Base-by-base conservation (phyloP, 1,139 yeast genomes). In the Sugiyamaella grinbergsii region DNA sequence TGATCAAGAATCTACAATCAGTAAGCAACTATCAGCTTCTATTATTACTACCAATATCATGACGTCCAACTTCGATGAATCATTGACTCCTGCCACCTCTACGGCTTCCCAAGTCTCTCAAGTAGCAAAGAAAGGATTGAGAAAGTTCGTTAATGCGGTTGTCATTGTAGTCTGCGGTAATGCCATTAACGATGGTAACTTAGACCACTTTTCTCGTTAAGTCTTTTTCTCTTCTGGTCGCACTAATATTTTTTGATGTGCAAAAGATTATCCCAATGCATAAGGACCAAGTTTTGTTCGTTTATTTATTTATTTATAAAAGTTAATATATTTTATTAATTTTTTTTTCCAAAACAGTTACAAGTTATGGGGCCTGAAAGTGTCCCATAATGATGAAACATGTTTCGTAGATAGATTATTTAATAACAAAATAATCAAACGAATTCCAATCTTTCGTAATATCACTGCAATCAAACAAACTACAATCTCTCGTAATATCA, bases 31-130 rank as follows among this genome's bases (percentile, higher is more conserved):
- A 22, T 19, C 36, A 32, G n/a, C 18, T 4, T n/a, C 36, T 13
- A 32, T 13, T 13, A 32, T 5, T 13, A 32, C 36, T 32, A 32
- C 20, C 5, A 32, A 8, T 5, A 15, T 32, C 42, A 39, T n/a
- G 4, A 41, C 31, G 45, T 4, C 45, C 31, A 22, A 43, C 37
- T 49, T 43, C 34, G 29, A 47, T 29, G 40, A 43, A 22, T 23
- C 34, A 10, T 38, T 45, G 2, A 28, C 45, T 13, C 53, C 53
- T 8, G 31, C 31, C 36, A 40, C 31, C 18, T 50, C 53, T 18
- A 29, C 45, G 31, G 52, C 50, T 28, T 50, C 53, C 20, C 43
- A 33, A n/a, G 23, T 19, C 36, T 50, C 53, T 22, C 43, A 33
- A 16, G 31, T 19, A n/a, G 53, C 53, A 7, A 50, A 50, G 44